A percentile compares a stretch with the other conserved stretches of the same genome.
Conservation (phyloP, 768 basidiomycete species). For the Cubamyces lactineus region DNA sequence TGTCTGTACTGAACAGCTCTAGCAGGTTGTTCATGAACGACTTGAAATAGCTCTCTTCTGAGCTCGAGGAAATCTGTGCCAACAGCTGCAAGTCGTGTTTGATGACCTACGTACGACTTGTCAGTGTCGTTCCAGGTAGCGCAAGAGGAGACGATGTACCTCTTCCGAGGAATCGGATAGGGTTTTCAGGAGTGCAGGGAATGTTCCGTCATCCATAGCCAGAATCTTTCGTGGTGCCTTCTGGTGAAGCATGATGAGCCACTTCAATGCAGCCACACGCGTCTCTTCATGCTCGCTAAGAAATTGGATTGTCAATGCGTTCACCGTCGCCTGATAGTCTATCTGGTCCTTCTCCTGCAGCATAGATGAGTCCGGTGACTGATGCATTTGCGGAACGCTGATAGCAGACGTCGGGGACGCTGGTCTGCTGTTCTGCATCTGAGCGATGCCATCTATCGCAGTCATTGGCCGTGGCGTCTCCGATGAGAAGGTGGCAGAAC, state of each 20-base stretch:
- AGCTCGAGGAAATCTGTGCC: constrained; percentile 94
- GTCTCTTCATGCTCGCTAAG: constrained; percentile 97
- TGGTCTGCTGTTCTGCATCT: constrained; percentile 34
- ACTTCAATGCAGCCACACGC: constrained; percentile 91
- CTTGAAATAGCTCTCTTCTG: constrained; percentile 95
- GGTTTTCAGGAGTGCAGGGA: constrained; percentile 93
- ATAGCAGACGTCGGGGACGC: constrained; percentile 37
- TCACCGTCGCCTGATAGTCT: constrained; percentile 92
- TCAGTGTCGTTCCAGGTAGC: not conserved
- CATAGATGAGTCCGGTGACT: constrained; percentile 33
- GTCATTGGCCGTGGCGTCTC: constrained; percentile 10
- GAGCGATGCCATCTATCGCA: constrained; percentile 13
- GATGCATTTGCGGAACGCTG: constrained; percentile 31
- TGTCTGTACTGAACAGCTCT: constrained; percentile 93
- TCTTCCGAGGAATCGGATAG: constrained; percentile 97
- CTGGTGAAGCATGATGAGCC: constrained; percentile 98
- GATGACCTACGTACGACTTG: constrained; percentile 66
- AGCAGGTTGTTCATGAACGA: constrained; percentile 94
- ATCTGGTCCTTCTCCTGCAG: constrained; percentile 71
- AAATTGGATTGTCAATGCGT: constrained; percentile 90
- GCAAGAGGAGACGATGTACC: constrained; percentile 43
- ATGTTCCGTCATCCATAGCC: constrained; percentile 95
- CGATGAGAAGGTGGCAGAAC: constrained; percentile 12
- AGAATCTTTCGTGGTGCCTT: constrained; percentile 98
- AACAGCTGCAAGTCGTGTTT: constrained; percentile 95